Evolutionary conservation across 1,284 basidiomycete species (phyloP).

Genomic region (Leccinum pachyderme): DNA sequence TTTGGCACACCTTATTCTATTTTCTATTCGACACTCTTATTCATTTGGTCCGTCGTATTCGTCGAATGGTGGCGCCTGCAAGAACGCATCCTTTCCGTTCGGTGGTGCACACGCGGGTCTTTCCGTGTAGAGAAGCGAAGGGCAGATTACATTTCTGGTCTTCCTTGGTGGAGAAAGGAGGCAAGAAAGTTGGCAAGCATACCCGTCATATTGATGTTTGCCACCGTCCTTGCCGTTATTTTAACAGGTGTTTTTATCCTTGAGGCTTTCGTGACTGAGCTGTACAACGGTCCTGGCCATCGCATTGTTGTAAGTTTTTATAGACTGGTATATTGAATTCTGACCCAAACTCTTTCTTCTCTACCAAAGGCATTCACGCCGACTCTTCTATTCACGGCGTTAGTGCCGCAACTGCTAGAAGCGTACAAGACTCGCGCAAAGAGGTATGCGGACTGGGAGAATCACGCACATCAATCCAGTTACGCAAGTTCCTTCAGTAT

Average conservation of each 20-base stretch:
- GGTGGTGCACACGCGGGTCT: slow-evolving; percentile 77
- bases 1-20: slow-evolving; percentile 72
- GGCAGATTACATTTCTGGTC: slow-evolving; percentile 57
- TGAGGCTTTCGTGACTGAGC: slow-evolving; percentile 81
- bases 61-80: slow-evolving; percentile 88
- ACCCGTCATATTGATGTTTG: slow-evolving; percentile 80
- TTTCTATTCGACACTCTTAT: slow-evolving; percentile 72
- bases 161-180: slow-evolving; percentile 78
- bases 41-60: slow-evolving; percentile 82
- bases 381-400: slow-evolving; percentile 78
- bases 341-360: background rate
- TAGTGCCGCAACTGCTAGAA: slow-evolving; percentile 84
- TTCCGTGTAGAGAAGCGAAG: slow-evolving; percentile 77
- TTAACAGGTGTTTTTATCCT: slow-evolving; percentile 82
- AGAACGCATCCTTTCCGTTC: slow-evolving; percentile 76
- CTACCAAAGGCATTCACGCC: slow-evolving; percentile 68
- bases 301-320: slow-evolving; percentile 62
- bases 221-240: slow-evolving; percentile 64
- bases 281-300: slow-evolving; percentile 87
- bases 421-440: slow-evolving; percentile 73
- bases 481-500: slow-evolving; percentile 82
- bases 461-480: slow-evolving; percentile 78
- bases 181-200: slow-evolving; percentile 71
- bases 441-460: slow-evolving; percentile 86
- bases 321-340: background rate